Percentiles rank a stretch among this genome's conserved stretches.
These are phyloP conservation scores for Leishmania amazonensis DNA, from an alignment of 208 protist genomes.

Conservation along the genomic window DNA sequence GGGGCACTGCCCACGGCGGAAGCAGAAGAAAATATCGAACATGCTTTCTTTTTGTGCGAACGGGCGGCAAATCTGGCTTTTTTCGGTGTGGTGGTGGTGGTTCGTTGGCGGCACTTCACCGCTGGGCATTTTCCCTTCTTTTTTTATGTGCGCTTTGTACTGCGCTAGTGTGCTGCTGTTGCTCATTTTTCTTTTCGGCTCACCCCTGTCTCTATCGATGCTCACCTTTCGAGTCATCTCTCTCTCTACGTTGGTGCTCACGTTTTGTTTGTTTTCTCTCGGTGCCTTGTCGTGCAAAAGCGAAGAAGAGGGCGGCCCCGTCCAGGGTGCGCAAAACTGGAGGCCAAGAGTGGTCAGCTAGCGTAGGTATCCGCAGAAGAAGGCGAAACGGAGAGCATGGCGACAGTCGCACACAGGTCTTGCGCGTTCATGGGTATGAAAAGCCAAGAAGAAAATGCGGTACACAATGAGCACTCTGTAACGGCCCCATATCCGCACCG, in stretches of 20 bases:
- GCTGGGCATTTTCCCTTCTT: not conserved
- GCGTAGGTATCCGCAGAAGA: not conserved
- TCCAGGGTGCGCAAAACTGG: not conserved
- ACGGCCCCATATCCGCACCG: not conserved
- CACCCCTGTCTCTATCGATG: not conserved
- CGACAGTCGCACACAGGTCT: not conserved
- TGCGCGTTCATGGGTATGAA: not conserved
- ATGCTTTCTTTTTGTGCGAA: not conserved
- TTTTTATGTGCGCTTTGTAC: not conserved
- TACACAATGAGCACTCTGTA: not conserved
- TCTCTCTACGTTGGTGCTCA: not conserved
- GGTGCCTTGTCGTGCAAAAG: not conserved
- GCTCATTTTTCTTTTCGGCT: conserved; percentile 17
- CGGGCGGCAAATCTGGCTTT: not conserved
- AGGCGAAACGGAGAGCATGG: not conserved
- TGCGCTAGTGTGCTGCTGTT: not conserved
- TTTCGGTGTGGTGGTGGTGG: not conserved
- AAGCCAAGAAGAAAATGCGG: not conserved
- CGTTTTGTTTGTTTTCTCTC: not conserved
- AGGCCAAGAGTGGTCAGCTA: not conserved
- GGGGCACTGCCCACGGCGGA: no score
- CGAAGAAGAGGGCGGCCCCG: not conserved
- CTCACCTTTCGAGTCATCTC: conserved; percentile 7
- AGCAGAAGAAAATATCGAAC: not conserved
- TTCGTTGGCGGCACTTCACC: not conserved